Percentiles rank a stretch among this genome's conserved stretches.
Conservation (phyloP, 164 flowering plant species). For the Macadamia integrifolia region DNA sequence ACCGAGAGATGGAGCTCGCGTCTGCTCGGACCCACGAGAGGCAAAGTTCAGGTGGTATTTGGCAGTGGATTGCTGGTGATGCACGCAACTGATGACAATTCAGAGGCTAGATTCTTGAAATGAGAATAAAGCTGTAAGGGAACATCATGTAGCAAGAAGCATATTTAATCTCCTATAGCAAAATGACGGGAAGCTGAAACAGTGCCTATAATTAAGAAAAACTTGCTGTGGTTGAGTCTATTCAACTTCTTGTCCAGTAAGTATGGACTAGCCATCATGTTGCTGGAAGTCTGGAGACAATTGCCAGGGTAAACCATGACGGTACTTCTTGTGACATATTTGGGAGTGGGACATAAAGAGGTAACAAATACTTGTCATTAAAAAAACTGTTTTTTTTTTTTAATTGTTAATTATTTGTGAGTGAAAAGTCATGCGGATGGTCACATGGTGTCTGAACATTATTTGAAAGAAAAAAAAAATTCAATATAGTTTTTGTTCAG, state of each 20-base stretch:
- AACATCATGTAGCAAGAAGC: not conserved
- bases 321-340: not conserved
- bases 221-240: not conserved
- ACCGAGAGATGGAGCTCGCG: conserved; percentile 48
- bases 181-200: not conserved
- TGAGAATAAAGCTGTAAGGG: not conserved
- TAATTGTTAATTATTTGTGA: not conserved
- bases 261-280: not conserved
- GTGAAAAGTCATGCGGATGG: not conserved
- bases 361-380: not conserved
- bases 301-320: not conserved
- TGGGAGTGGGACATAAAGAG: not conserved
- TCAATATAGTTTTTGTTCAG: not conserved
- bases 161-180: not conserved
- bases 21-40: conserved; percentile 23
- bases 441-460: not conserved
- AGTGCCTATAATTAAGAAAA: not conserved
- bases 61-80: conserved; percentile 76
- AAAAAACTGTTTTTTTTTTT: not conserved
- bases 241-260: not conserved
- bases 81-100: conserved; percentile 7
- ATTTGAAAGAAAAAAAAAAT: not conserved
- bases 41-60: conserved; percentile 77
- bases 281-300: not conserved
- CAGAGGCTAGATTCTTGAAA: conserved; percentile 1